Evolutionary conservation across 2,329 filamentous ascomycete species (phyloP).

Genomic region (Aspergillus pseudoviridinutans): DNA sequence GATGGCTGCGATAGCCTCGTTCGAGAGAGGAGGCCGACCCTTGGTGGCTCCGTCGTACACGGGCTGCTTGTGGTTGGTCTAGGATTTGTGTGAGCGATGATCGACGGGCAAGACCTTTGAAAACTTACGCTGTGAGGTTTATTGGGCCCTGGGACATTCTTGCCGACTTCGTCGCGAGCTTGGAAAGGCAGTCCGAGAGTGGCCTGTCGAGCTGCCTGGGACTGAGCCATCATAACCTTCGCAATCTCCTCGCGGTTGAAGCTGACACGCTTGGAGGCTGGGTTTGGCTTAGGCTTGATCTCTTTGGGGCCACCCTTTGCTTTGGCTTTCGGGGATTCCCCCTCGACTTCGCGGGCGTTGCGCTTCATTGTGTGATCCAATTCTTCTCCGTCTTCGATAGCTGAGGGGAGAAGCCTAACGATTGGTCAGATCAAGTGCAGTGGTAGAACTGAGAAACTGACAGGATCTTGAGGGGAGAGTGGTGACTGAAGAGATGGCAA

Average conservation of each 20-base stretch:
- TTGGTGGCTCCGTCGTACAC: conserved; percentile 1
- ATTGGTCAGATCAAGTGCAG: not conserved
- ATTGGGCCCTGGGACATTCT: not conserved
- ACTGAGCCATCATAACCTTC: not conserved
- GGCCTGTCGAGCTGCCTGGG: not conserved
- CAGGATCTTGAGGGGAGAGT: not conserved
- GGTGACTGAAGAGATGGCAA: not conserved
- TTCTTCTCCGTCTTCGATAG: not conserved
- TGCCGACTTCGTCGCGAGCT: not conserved
- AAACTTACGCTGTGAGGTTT: not conserved
- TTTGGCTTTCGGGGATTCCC: not conserved
- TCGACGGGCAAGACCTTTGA: not conserved
- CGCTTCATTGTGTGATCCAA: not conserved
- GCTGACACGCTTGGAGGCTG: not conserved
- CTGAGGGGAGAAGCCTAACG: not conserved
- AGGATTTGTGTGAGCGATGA: not conserved
- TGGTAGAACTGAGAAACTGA: not conserved
- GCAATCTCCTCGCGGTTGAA: not conserved
- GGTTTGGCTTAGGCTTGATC: not conserved
- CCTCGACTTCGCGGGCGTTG: not conserved
- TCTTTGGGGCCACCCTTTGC: not conserved
- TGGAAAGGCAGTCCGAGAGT: not conserved
- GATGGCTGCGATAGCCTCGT: conserved; percentile 16
- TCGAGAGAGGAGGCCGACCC: conserved; percentile 5
- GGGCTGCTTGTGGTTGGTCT: not conserved